phyloP scores from a whole-genome alignment of 2,329 filamentous ascomycete species.

The Penicillium janthinellum region DNA sequence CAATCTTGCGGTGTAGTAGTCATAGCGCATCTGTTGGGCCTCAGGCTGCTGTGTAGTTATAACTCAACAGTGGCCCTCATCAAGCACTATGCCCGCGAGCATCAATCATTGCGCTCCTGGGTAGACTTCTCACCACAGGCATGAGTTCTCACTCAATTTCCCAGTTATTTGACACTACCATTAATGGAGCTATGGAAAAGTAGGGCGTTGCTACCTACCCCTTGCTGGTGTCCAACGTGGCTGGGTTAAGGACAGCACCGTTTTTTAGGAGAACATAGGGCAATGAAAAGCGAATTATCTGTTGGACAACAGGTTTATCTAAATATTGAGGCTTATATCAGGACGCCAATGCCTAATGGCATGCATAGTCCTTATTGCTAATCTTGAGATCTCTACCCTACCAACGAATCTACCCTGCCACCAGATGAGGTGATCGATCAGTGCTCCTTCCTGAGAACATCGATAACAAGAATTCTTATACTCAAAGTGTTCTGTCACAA shows the following conservation, averaged over 20 bases:
- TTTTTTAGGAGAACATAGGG: constrained; percentile 20
- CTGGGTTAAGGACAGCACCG: constrained; percentile 18
- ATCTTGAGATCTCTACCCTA: no score
- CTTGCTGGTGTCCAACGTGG: constrained; percentile 24
- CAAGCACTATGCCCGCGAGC: not conserved
- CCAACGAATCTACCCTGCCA: no score
- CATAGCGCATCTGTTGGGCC: no score
- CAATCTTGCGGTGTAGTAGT: not conserved
- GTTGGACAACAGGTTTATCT: no score
- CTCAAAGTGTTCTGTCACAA: no score
- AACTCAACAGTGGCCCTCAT: not conserved
- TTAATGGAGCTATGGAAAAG: not conserved
- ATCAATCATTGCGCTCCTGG: constrained; percentile 15
- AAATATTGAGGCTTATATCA: no score
- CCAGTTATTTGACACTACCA: not conserved
- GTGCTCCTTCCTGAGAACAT: no score
- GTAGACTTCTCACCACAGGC: not conserved
- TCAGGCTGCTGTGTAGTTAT: not conserved
- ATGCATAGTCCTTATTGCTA: no score
- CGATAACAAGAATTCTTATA: no score
- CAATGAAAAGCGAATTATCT: not conserved
- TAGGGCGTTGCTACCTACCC: constrained; percentile 9
- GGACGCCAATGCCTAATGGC: no score
- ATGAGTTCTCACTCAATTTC: constrained; percentile 1
- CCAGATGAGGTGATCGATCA: no score